A percentile compares a stretch with the other conserved stretches of the same genome.
Evolutionary conservation across 139 green algal genomes (phyloP).

Genomic region (Volvox africanus): DNA sequence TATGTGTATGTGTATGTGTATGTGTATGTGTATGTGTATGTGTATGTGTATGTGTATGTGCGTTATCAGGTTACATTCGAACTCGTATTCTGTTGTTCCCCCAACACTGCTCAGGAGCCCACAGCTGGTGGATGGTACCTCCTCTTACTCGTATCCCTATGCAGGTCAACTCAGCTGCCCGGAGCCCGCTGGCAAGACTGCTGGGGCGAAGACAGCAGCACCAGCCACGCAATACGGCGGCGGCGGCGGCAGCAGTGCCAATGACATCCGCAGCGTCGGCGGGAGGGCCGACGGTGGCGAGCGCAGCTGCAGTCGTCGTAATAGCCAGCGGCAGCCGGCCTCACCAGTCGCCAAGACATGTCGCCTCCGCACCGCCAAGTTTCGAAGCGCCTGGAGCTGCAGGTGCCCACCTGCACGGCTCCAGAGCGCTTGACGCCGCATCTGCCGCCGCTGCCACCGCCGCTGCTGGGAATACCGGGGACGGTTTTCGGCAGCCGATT

Average conservation of each 20-base stretch:
- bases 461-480: neutral
- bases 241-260: conserved; percentile 11
- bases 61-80: too few species aligned
- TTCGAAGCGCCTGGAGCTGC: too few species aligned
- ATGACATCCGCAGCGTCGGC: too few species aligned
- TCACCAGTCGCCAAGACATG: neutral
- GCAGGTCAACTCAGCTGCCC: neutral
- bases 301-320: neutral
- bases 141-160: neutral
- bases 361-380: too few species aligned
- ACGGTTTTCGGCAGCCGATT: neutral
- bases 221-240: neutral
- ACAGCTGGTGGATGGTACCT: neutral
- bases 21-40: too few species aligned
- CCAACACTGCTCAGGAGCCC: too few species aligned
- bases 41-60: too few species aligned
- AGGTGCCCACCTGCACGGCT: too few species aligned
- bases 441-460: neutral
- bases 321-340: neutral
- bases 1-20: too few species aligned
- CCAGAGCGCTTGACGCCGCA: neutral
- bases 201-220: neutral
- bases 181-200: conserved; percentile 21
- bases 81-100: too few species aligned
- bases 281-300: neutral